Conservation (phyloP, 1,284 basidiomycete genomes). For the Sphaerobolus stellatus region DNA sequence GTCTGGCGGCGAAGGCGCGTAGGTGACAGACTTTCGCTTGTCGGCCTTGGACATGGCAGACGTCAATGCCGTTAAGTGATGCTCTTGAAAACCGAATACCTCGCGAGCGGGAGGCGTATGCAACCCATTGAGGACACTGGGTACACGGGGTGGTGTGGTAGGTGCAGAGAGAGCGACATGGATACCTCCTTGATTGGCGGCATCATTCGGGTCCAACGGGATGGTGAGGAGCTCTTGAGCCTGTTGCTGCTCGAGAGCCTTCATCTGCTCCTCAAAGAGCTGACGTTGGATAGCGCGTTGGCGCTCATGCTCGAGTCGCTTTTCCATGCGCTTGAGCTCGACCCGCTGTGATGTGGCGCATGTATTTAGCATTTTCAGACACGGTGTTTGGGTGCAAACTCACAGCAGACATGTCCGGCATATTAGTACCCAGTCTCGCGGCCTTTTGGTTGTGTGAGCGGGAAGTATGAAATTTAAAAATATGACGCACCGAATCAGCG, state of each 20-base stretch:
- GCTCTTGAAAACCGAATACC: not conserved
- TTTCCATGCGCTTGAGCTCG: constrained; percentile 87
- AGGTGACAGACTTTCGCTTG: constrained; percentile 84
- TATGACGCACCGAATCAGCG: constrained; percentile 74
- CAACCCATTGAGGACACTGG: constrained; percentile 12
- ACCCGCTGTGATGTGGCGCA: constrained; percentile 59
- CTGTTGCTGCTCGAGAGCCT: constrained; percentile 87
- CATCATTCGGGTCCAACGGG: constrained; percentile 54
- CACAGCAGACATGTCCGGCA: constrained; percentile 77
- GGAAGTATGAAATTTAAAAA: constrained; percentile 16
- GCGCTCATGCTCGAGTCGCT: constrained; percentile 85
- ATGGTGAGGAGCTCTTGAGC: constrained; percentile 77
- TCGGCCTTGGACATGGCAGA: constrained; percentile 34
- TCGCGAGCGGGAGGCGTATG: constrained; percentile 5
- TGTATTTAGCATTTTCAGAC: not conserved
- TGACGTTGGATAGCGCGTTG: constrained; percentile 83
- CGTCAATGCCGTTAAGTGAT: not conserved
- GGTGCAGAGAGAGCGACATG: constrained; percentile 78
- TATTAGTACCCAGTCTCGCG: constrained; percentile 79
- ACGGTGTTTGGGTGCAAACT: constrained; percentile 31
- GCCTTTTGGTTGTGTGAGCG: constrained; percentile 44
- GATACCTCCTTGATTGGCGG: constrained; percentile 38
- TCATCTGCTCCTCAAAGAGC: constrained; percentile 93
- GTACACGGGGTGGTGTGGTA: constrained; percentile 71
- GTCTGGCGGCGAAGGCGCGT: constrained; percentile 60